These are phyloP conservation scores for Hansenula lynferdii DNA, from an alignment of 1,139 yeast genomes.

Conservation along the genomic window DNA sequence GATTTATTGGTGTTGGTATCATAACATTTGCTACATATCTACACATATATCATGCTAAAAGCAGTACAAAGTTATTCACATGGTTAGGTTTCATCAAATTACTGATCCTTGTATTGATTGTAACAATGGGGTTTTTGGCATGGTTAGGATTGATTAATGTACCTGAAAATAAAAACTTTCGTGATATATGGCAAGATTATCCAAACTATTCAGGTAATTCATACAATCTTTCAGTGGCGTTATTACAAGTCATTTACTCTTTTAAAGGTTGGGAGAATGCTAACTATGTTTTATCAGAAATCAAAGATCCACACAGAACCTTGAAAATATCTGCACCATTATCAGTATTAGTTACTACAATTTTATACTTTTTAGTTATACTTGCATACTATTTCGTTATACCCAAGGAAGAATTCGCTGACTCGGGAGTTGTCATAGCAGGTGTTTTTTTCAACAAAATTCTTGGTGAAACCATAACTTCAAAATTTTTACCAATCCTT, in stretches of 20 bases:
- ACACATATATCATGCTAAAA: conserved; percentile 35
- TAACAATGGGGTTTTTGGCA: conserved; percentile 29
- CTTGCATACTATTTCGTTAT: conserved; percentile 42
- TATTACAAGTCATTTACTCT: conserved; percentile 53
- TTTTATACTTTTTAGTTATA: conserved; percentile 40
- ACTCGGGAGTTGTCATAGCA: conserved; percentile 46
- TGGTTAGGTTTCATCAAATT: conserved; percentile 40
- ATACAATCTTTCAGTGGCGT: conserved; percentile 40
- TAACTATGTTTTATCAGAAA: conserved; percentile 46
- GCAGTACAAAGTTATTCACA: conserved; percentile 40
- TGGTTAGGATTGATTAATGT: conserved; percentile 6
- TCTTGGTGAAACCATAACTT: conserved; percentile 40
- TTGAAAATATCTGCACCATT: conserved; percentile 45
- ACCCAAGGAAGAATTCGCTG: conserved; percentile 40
- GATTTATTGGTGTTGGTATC: conserved; percentile 41
- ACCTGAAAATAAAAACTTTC: conserved; percentile 22
- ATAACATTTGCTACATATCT: conserved; percentile 37
- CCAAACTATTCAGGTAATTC: conserved; percentile 21
- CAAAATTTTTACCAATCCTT: conserved; percentile 38
- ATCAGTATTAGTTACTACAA: conserved; percentile 39
- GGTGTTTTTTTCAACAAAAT: conserved; percentile 46
- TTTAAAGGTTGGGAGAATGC: conserved; percentile 62
- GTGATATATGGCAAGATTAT: conserved; percentile 28
- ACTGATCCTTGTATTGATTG: conserved; percentile 35
- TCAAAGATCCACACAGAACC: conserved; percentile 43